phyloP scores from a whole-genome alignment of 176 grass and related monocot genomes.

The Aegilops tauschii region DNA sequence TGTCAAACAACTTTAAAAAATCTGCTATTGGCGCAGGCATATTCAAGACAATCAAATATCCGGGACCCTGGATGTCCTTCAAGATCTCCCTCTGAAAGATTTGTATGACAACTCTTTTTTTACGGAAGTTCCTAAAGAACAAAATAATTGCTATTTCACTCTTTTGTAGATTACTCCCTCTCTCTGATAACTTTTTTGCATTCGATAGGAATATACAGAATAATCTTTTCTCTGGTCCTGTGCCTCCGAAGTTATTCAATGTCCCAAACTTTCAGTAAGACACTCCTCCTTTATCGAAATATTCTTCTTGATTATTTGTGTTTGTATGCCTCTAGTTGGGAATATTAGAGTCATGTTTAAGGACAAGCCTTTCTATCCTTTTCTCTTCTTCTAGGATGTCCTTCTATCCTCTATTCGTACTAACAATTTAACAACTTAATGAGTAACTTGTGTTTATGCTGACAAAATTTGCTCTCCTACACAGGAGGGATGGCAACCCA shows the following conservation, averaged over 20 bases:
- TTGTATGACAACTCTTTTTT: constrained; percentile 54
- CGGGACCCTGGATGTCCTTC: constrained; percentile 77
- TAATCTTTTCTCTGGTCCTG: constrained; percentile 95
- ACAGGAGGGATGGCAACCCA: constrained; percentile 96
- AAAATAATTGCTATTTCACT: not conserved
- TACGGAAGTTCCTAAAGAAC: not conserved
- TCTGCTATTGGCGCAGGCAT: constrained; percentile 45
- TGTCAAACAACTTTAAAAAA: constrained; percentile 21
- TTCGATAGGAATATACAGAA: constrained; percentile 86
- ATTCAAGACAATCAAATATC: constrained; percentile 88
- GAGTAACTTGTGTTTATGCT: constrained; percentile 2
- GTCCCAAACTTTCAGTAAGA: constrained; percentile 91
- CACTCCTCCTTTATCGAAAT: constrained; percentile 19
- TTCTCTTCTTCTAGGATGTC: not conserved
- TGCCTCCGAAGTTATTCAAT: constrained; percentile 72
- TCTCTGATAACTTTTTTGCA: constrained; percentile 26
- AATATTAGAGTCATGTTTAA: constrained; percentile 1
- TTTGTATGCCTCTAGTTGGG: not conserved
- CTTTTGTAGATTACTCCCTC: not conserved
- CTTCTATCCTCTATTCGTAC: not conserved
- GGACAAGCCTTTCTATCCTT: not conserved
- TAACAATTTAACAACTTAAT: not conserved
- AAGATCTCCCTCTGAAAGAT: constrained; percentile 89
- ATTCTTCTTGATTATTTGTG: not conserved
- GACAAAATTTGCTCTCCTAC: constrained; percentile 36